Conservation (phyloP, 169 alveolate genomes). For the Plasmodium fragile region DNA sequence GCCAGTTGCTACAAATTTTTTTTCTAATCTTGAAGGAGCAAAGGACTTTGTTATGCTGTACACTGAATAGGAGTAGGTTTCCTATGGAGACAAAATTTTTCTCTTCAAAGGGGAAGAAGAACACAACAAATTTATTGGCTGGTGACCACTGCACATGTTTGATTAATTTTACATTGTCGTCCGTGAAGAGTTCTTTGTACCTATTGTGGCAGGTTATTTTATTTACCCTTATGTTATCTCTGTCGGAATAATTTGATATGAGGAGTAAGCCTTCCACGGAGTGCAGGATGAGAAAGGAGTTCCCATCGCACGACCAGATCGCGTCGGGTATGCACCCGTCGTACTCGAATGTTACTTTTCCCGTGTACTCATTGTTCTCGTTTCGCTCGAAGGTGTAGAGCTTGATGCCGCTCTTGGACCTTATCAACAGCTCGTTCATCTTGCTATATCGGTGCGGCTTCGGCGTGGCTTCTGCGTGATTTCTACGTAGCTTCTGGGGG, state of each 20-base stretch:
- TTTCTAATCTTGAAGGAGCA: slow-evolving; percentile 54
- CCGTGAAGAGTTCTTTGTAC: slow-evolving; percentile 33
- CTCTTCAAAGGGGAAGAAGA: slow-evolving; percentile 55
- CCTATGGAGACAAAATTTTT: slow-evolving; percentile 9
- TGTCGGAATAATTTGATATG: slow-evolving; percentile 3
- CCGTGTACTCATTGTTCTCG: slow-evolving; percentile 4
- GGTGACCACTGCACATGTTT: slow-evolving; percentile 75
- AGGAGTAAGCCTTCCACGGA: slow-evolving; percentile 40
- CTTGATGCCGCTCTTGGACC: slow-evolving; percentile 60
- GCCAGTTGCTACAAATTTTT: slow-evolving; percentile 65
- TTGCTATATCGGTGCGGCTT: neutral
- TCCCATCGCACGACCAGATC: slow-evolving; percentile 69
- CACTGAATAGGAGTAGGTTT: slow-evolving; percentile 17
- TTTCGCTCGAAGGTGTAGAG: slow-evolving; percentile 32
- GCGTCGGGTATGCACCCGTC: slow-evolving; percentile 64
- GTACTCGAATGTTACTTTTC: slow-evolving; percentile 39
- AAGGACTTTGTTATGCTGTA: slow-evolving; percentile 3
- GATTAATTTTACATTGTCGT: slow-evolving; percentile 23
- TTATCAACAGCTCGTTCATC: slow-evolving; percentile 57
- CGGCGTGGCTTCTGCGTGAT: neutral
- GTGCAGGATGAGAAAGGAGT: slow-evolving; percentile 41
- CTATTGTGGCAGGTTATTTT: slow-evolving; percentile 12
- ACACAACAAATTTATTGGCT: slow-evolving; percentile 32
- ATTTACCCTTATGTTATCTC: neutral
- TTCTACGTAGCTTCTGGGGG: no score